Evolutionary conservation across 176 grass and related monocot genomes (phyloP).

Genomic region (Eleusine indica): DNA sequence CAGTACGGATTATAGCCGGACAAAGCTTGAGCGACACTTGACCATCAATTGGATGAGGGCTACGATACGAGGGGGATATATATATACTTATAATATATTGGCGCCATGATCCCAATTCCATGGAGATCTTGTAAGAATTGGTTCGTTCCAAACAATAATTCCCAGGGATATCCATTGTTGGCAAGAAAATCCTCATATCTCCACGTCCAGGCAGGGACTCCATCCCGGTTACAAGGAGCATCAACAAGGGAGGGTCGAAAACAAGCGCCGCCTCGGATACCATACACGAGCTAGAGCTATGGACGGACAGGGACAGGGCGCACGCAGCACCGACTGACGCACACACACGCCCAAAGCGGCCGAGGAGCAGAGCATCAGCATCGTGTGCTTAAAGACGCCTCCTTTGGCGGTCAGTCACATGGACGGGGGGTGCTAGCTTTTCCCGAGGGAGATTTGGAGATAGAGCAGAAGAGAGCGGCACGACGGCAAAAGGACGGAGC

Average conservation of each 20-base stretch:
- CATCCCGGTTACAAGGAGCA: constrained; percentile 12
- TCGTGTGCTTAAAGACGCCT: constrained; percentile 63
- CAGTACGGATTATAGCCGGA: too few relatives aligned
- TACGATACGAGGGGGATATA: too few relatives aligned
- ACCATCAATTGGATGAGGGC: too few relatives aligned
- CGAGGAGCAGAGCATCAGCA: constrained; percentile 51
- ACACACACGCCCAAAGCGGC: constrained; percentile 42
- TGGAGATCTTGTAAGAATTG: too few relatives aligned
- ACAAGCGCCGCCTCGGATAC: constrained; percentile 49
- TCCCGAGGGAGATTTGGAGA: constrained; percentile 51
- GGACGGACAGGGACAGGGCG: constrained; percentile 40
- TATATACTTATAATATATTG: too few relatives aligned
- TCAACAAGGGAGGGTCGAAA: neutral
- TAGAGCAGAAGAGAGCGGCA: neutral
- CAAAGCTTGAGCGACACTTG: too few relatives aligned
- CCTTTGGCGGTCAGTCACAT: constrained; percentile 56
- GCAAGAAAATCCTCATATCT: neutral
- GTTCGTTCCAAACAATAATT: too few relatives aligned
- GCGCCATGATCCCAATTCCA: too few relatives aligned
- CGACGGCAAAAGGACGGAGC: constrained; percentile 34
- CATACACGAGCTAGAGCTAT: constrained; percentile 33
- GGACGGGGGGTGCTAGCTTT: constrained; percentile 38
- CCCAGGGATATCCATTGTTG: neutral
- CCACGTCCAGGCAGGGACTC: neutral
- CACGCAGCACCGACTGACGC: constrained; percentile 31